phyloP scores from a whole-genome alignment of 768 basidiomycete species.

The Mycena floridula region DNA sequence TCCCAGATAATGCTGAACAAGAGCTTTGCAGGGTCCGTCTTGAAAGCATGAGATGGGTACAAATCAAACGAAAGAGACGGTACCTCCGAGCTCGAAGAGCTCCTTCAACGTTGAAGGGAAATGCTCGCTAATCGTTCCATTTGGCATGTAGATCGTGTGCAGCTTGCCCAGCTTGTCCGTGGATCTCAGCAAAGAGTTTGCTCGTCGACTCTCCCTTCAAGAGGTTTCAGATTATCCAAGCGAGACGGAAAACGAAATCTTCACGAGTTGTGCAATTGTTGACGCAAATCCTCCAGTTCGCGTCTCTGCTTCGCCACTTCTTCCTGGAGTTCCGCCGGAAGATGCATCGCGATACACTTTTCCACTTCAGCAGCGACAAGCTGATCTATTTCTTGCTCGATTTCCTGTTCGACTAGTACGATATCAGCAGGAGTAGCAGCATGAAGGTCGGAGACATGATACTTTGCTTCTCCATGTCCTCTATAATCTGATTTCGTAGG shows the following conservation, averaged over 20 bases:
- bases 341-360: slow-evolving; percentile 36
- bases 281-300: slow-evolving; percentile 40
- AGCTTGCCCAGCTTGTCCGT: too few species aligned
- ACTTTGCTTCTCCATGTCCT: slow-evolving; percentile 42
- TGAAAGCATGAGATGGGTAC: background rate
- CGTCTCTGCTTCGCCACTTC: slow-evolving; percentile 37
- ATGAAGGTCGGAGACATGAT: background rate
- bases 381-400: slow-evolving; percentile 41
- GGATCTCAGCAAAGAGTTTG: too few species aligned
- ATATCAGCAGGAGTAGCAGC: background rate
- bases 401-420: slow-evolving; percentile 38
- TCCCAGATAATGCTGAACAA: slow-evolving; percentile 37
- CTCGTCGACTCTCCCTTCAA: too few species aligned
- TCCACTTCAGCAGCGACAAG: slow-evolving; percentile 47
- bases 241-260: too few species aligned
- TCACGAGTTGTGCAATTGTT: slow-evolving; percentile 46
- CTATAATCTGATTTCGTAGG: slow-evolving; percentile 35
- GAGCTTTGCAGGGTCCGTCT: slow-evolving; percentile 27
- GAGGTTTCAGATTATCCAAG: too few species aligned
- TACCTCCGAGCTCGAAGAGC: slow-evolving; percentile 49
- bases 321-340: slow-evolving; percentile 42
- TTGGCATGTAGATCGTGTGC: too few species aligned
- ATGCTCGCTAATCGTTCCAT: slow-evolving; percentile 40
- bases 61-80: background rate
- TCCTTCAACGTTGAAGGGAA: slow-evolving; percentile 48